Conservation (phyloP, 2,329 filamentous ascomycete genomes). For the Tolypocladium paradoxum region DNA sequence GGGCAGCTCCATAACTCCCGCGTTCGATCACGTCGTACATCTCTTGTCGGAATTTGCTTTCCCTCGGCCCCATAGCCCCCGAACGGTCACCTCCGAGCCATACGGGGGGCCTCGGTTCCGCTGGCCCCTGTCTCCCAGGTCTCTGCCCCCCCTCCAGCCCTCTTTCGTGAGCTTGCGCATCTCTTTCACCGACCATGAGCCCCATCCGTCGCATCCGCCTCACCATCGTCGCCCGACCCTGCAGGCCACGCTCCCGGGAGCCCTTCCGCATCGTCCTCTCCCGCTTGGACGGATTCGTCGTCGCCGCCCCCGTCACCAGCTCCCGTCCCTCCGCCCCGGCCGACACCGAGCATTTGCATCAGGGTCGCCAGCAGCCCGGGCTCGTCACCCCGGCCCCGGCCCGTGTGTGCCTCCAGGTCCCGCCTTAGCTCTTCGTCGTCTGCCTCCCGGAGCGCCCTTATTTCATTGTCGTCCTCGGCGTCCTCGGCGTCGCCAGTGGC, state of each 20-base stretch:
- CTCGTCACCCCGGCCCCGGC: conserved; percentile 12
- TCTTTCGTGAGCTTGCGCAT: not conserved
- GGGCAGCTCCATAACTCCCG: too few relatives aligned
- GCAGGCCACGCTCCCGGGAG: conserved; percentile 25
- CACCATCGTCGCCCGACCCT: conserved; percentile 8
- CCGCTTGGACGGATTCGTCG: conserved; percentile 1
- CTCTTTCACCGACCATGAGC: not conserved
- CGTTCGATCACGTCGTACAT: not conserved
- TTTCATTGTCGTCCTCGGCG: conserved; percentile 15
- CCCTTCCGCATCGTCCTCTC: conserved; percentile 5
- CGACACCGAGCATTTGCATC: conserved; percentile 15
- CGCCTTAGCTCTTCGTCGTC: conserved; percentile 21
- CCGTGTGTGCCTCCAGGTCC: conserved; percentile 18
- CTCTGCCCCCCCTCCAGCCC: not conserved
- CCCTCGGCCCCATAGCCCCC: not conserved
- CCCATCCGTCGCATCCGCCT: not conserved
- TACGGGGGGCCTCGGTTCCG: not conserved
- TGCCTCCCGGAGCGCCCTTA: conserved; percentile 11
- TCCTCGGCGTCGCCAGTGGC: not conserved
- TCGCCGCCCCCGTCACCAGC: conserved; percentile 6
- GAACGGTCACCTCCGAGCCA: not conserved
- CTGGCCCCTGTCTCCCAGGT: not conserved
- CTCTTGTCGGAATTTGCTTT: not conserved
- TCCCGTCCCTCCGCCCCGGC: not conserved
- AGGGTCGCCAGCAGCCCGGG: conserved; percentile 16